phyloP scores from a whole-genome alignment of 2,329 filamentous ascomycete genomes.

The Cucurbitaria berberidis region DNA sequence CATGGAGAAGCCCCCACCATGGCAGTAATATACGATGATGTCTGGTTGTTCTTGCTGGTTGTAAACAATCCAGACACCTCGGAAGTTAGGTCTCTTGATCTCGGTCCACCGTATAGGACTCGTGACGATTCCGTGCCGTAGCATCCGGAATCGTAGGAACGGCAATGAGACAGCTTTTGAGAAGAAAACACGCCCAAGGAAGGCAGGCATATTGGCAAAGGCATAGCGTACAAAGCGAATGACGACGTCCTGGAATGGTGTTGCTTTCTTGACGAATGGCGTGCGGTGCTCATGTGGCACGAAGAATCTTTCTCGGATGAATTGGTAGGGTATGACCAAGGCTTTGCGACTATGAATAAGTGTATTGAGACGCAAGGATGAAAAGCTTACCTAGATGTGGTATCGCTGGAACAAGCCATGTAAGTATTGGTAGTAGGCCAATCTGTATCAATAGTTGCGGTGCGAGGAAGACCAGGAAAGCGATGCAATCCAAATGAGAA shows the following conservation, averaged over 20 bases:
- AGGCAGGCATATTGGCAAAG: constrained; percentile 72
- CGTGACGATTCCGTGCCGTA: constrained; percentile 70
- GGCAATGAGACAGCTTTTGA: constrained; percentile 74
- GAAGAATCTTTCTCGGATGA: constrained; percentile 65
- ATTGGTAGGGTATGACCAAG: constrained; percentile 63
- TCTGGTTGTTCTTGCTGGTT: constrained; percentile 69
- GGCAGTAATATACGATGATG: constrained; percentile 80
- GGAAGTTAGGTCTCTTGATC: constrained; percentile 60
- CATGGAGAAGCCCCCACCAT: constrained; percentile 85
- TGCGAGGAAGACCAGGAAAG: constrained; percentile 72
- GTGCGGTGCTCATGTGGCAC: constrained; percentile 55
- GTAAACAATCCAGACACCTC: constrained; percentile 73
- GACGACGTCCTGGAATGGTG: constrained; percentile 77
- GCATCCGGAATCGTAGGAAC: constrained; percentile 76
- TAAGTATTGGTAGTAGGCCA: constrained; percentile 64
- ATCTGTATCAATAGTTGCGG: constrained; percentile 74
- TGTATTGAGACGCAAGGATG: constrained; percentile 1
- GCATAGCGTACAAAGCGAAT: constrained; percentile 79
- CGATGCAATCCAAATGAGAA: constrained; percentile 75
- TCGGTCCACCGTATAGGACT: constrained; percentile 70
- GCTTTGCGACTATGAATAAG: constrained; percentile 54
- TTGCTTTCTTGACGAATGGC: constrained; percentile 72
- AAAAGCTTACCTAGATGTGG: constrained; percentile 69
- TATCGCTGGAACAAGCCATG: constrained; percentile 66
- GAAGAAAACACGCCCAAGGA: constrained; percentile 77